A percentile compares a stretch with the other conserved stretches of the same genome.
Evolutionary conservation across 2,329 filamentous ascomycete species (phyloP).

Genomic region (Macrophomina tecta): DNA sequence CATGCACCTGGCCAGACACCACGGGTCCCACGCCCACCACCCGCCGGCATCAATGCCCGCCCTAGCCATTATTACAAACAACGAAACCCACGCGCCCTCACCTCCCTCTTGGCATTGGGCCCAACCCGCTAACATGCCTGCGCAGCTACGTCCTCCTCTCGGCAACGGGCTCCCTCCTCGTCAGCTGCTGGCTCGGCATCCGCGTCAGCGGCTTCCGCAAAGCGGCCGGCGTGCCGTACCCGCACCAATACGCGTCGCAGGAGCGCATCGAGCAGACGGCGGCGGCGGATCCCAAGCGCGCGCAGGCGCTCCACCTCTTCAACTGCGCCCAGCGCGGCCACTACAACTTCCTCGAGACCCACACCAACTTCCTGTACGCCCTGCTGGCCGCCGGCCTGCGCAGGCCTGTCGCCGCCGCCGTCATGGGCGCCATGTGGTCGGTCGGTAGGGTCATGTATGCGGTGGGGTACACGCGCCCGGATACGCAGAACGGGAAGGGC

Average conservation of each 20-base stretch:
- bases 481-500: constrained; percentile 51
- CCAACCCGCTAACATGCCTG: too few species aligned
- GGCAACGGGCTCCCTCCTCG: constrained; percentile 60
- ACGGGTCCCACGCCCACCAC: background rate
- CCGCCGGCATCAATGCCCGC: background rate
- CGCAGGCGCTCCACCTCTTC: constrained; percentile 52
- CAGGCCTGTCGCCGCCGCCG: constrained; percentile 56
- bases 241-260: constrained; percentile 63
- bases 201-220: constrained; percentile 57
- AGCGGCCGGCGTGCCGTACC: constrained; percentile 61
- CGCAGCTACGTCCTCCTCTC: constrained; percentile 62
- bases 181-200: constrained; percentile 58
- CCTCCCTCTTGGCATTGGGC: background rate
- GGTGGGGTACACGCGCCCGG: constrained; percentile 51
- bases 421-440: constrained; percentile 58
- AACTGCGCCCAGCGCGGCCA: constrained; percentile 54
- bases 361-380: constrained; percentile 56
- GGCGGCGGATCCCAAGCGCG: constrained; percentile 43
- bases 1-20: background rate
- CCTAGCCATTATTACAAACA: background rate
- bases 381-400: constrained; percentile 61
- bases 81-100: background rate
- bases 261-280: constrained; percentile 55
- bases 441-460: constrained; percentile 57
- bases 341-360: constrained; percentile 66